These are phyloP conservation scores for Tolypocladium inflatum DNA, from an alignment of 2,329 filamentous ascomycete species.

Conservation along the genomic window DNA sequence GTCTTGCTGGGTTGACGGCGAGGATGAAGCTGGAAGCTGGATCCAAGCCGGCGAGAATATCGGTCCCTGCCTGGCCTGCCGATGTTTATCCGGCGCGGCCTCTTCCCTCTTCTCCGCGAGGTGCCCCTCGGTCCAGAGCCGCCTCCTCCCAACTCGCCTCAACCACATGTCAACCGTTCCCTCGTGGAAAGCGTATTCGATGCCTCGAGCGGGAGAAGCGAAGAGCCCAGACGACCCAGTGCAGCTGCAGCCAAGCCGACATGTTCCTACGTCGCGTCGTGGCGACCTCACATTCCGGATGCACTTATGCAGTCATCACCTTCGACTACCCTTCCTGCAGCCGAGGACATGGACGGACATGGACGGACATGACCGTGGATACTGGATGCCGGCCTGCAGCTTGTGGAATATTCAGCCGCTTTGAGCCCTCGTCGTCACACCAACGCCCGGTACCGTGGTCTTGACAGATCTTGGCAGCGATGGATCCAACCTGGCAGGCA, in stretches of 20 bases:
- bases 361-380: not conserved
- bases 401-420: not conserved
- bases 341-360: not conserved
- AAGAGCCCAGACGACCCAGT: not conserved
- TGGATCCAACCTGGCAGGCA: not conserved
- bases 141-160: not conserved
- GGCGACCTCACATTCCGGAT: not conserved
- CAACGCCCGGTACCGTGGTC: not conserved
- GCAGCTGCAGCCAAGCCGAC: not conserved
- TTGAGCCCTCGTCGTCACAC: not conserved
- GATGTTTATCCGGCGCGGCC: not conserved
- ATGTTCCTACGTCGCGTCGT: not conserved
- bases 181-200: not conserved
- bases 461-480: not conserved
- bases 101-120: too few species aligned
- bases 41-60: not conserved
- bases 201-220: not conserved
- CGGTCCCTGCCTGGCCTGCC: not conserved
- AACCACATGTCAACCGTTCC: not conserved
- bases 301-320: not conserved
- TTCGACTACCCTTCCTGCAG: not conserved
- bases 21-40: not conserved
- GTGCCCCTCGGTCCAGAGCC: too few species aligned
- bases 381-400: not conserved
- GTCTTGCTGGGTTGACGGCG: not conserved